Percentiles rank a stretch among this genome's conserved stretches.
Evolutionary conservation across 345 rosid species (phyloP).

Genomic region (thale cress (Arabidopsis thaliana)): TAIR10.1 NC_003074.8:12489001-12489500

Average conservation of each 20-base stretch:
- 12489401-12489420: no score
- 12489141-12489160: constrained; percentile 77
- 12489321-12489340: background rate
- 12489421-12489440: no score
- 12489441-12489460: no score
- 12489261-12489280: constrained; percentile 63
- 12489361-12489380: no score
- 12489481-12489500: no score
- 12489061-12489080: background rate
- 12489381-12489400: no score
- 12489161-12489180: constrained; percentile 91
- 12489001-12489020: constrained; percentile 94
- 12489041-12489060: background rate
- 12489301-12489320: background rate
- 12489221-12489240: constrained; percentile 83
- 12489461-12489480: no score
- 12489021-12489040: constrained; percentile 72
- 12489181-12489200: constrained; percentile 91
- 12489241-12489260: constrained; percentile 92
- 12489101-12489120: background rate
- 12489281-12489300: background rate
- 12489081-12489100: background rate
- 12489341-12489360: no score
- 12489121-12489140: constrained; percentile 83
- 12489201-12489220: constrained; percentile 82